Conservation (phyloP, 345 rosid species). For the Salix koriyanagi region DNA sequence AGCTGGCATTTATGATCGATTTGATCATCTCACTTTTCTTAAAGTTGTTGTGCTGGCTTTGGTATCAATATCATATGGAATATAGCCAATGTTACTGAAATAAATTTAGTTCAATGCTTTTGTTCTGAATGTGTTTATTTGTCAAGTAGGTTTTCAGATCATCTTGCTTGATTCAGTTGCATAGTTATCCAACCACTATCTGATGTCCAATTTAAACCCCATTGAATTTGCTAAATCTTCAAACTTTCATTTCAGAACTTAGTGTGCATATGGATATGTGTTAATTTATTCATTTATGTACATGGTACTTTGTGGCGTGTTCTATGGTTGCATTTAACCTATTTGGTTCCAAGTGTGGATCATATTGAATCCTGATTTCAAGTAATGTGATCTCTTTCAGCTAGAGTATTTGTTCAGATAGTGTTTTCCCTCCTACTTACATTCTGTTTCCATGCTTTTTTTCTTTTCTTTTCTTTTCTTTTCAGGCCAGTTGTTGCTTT, state of each 20-base stretch:
- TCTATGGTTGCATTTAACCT: background rate
- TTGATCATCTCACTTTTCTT: background rate
- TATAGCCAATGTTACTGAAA: too few species aligned
- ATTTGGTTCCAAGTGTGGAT: background rate
- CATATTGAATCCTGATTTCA: too few species aligned
- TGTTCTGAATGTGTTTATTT: background rate
- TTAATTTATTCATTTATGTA: background rate
- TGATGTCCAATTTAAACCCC: background rate
- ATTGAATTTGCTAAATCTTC: background rate
- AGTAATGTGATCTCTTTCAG: background rate
- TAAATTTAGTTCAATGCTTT: background rate
- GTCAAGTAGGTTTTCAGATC: background rate
- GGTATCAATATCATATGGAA: background rate
- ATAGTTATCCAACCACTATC: background rate
- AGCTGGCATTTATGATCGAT: background rate
- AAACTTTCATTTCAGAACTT: background rate
- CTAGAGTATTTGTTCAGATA: background rate
- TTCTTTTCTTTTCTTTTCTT: slow-evolving; percentile 2
- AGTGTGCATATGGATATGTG: background rate
- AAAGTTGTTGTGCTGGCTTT: background rate
- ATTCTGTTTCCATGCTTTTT: slow-evolving; percentile 1
- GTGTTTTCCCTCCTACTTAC: background rate
- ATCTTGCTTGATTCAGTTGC: slow-evolving; percentile 5
- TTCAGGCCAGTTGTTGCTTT: slow-evolving; percentile 51
- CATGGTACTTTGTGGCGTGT: background rate